Conservation (phyloP, 257 asterid species). For the Primulina tabacum region DNA sequence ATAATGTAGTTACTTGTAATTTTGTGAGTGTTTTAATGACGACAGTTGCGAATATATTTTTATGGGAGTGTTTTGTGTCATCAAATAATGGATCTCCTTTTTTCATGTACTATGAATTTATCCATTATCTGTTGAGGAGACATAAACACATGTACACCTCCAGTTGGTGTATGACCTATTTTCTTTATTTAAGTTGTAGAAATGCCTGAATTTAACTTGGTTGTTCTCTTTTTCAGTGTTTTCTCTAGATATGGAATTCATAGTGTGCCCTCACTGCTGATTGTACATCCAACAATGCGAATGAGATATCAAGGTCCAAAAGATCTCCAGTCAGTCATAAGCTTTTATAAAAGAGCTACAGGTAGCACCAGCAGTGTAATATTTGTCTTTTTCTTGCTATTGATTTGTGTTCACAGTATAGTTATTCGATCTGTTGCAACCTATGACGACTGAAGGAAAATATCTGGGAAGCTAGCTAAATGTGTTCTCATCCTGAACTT, state of each 20-base stretch:
- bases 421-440: background rate
- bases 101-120: background rate
- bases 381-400: background rate
- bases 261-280: constrained; percentile 59
- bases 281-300: constrained; percentile 41
- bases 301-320: constrained; percentile 49
- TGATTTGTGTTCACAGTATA: too few species aligned
- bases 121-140: too few species aligned
- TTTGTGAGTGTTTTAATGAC: too few species aligned
- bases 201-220: constrained; percentile 21
- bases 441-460: background rate
- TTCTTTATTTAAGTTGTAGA: constrained; percentile 1
- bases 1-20: too few species aligned
- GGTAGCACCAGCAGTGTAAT: constrained; percentile 40
- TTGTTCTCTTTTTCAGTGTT: constrained; percentile 39
- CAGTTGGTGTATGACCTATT: background rate
- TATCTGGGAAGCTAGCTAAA: background rate
- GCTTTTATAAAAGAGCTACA: constrained; percentile 56
- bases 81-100: background rate
- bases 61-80: background rate
- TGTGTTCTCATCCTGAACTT: constrained; percentile 16
- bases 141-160: background rate
- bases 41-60: background rate
- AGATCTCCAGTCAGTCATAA: constrained; percentile 47
- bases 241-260: constrained; percentile 72